These are phyloP conservation scores for Hypoxylon lienhwacheense DNA, from an alignment of 495 filamentous ascomycete genomes.

Conservation along the genomic window DNA sequence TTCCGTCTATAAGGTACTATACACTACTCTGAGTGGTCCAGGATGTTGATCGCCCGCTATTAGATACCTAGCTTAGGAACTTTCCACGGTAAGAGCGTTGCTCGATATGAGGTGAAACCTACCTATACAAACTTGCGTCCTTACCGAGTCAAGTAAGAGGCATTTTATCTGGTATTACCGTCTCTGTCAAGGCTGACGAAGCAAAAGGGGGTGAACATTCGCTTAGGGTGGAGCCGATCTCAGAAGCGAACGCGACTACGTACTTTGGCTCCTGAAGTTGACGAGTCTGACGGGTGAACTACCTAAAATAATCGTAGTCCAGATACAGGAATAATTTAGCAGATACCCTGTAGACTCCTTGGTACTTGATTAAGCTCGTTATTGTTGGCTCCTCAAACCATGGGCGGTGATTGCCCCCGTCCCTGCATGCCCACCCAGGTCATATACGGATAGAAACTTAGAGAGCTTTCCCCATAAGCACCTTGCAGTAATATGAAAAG, in stretches of 20 bases:
- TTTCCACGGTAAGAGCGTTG: no score
- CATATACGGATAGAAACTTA: background rate
- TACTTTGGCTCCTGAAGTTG: background rate
- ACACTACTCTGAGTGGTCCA: no score
- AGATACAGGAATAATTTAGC: background rate
- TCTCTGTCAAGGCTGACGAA: background rate
- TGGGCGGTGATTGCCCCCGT: no score
- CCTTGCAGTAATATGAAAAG: no score
- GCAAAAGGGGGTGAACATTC: slow-evolving; percentile 2
- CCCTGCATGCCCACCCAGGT: background rate
- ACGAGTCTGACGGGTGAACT: background rate
- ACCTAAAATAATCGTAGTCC: background rate
- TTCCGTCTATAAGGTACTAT: no score
- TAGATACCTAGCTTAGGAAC: no score
- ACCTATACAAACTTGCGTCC: no score
- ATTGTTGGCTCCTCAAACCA: background rate
- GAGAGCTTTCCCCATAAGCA: no score
- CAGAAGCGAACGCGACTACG: background rate
- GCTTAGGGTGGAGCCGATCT: slow-evolving; percentile 15
- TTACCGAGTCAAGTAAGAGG: background rate
- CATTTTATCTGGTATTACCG: background rate
- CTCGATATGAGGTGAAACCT: no score
- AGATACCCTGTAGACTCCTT: no score
- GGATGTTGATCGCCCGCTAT: no score
- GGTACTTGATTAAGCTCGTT: no score